A percentile compares a stretch with the other conserved stretches of the same genome.
phyloP scores from a whole-genome alignment of 1,284 basidiomycete genomes.

The Trametes versicolor region DNA sequence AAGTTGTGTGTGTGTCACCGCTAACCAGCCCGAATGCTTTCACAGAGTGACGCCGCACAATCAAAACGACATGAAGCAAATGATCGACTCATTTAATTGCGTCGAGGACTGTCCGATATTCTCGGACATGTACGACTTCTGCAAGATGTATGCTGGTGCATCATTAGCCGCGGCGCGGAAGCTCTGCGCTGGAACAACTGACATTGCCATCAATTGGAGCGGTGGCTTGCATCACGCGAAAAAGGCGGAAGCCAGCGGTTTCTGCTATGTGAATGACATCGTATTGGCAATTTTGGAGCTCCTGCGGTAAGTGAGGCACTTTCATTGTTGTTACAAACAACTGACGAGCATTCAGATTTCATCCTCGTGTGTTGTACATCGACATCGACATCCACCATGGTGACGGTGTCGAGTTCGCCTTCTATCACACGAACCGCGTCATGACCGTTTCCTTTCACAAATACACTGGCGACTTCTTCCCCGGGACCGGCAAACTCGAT shows the following conservation, averaged over 20 bases:
- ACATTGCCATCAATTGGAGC: constrained; percentile 98
- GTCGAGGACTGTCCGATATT: constrained; percentile 97
- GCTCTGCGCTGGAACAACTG: constrained; percentile 85
- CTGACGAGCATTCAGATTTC: constrained; percentile 61
- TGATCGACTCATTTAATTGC: constrained; percentile 88
- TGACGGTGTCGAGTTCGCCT: constrained; percentile 97
- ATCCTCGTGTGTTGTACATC: constrained; percentile 93
- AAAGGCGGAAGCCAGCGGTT: constrained; percentile 94
- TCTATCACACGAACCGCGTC: constrained; percentile 97
- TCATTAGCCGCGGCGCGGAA: constrained; percentile 92
- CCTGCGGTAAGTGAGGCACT: constrained; percentile 60
- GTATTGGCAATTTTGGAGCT: constrained; percentile 94
- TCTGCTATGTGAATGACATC: constrained; percentile 97
- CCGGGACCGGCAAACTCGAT: constrained; percentile 92
- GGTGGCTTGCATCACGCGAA: constrained; percentile 97
- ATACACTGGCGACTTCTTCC: constrained; percentile 98
- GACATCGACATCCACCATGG: constrained; percentile 99
- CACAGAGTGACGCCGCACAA: constrained; percentile 85
- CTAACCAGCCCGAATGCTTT: neutral
- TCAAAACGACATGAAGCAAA: constrained; percentile 75
- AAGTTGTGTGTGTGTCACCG: neutral
- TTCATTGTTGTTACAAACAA: neutral
- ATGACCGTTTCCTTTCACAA: constrained; percentile 99
- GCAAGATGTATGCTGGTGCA: constrained; percentile 90
- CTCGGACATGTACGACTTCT: constrained; percentile 92